A percentile compares a stretch with the other conserved stretches of the same genome.
Conservation (phyloP, 768 basidiomycete genomes). For the Termitomyces sp. region DNA sequence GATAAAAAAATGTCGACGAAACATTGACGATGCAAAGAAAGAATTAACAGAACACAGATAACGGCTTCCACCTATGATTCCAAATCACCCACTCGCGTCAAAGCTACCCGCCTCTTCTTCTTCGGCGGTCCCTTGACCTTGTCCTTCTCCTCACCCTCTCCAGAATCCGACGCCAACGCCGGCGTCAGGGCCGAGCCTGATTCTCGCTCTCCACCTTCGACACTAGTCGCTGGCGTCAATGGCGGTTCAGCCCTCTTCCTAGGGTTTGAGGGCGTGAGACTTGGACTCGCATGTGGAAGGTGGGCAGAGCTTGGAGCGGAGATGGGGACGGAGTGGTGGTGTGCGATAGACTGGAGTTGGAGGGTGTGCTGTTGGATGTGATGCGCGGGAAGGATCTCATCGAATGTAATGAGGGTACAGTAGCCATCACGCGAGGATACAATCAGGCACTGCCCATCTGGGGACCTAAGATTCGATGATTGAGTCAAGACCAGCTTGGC, state of each 20-base stretch:
- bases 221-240: slow-evolving; percentile 42
- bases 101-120: slow-evolving; percentile 79
- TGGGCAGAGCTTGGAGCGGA: slow-evolving; percentile 28
- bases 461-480: slow-evolving; percentile 58
- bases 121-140: slow-evolving; percentile 57
- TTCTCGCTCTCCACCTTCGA: slow-evolving; percentile 32
- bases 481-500: neutral
- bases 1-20: neutral
- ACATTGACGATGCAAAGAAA: neutral
- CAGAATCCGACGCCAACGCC: slow-evolving; percentile 5
- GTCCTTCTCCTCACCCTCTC: slow-evolving; percentile 19
- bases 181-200: slow-evolving; percentile 12
- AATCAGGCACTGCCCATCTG: slow-evolving; percentile 90
- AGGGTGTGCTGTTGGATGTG: slow-evolving; percentile 89
- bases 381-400: slow-evolving; percentile 85
- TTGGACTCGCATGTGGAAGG: slow-evolving; percentile 23
- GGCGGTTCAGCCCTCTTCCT: slow-evolving; percentile 40
- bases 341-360: slow-evolving; percentile 87
- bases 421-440: slow-evolving; percentile 94
- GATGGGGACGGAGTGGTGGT: slow-evolving; percentile 69
- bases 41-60: neutral
- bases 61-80: slow-evolving; percentile 16
- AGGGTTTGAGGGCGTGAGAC: slow-evolving; percentile 19
- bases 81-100: slow-evolving; percentile 65
- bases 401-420: slow-evolving; percentile 92